Evolutionary conservation across 129 eudicot species (phyloP), one percentile per base, ranked within the genome.

Genomic region (Glebionis coronaria): DNA sequence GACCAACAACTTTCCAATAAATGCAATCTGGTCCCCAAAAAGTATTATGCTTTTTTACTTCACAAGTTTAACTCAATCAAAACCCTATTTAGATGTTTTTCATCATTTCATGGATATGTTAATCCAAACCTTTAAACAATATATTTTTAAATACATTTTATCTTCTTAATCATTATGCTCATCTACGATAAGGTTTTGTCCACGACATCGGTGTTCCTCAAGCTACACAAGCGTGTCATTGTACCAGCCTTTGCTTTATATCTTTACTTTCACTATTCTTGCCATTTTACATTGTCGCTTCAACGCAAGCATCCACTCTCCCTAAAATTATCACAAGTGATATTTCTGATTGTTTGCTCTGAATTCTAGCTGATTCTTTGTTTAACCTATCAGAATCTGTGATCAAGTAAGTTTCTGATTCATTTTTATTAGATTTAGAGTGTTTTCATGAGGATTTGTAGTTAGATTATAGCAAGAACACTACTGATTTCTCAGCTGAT

Each of bases 171-270:
- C 71, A 75, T 53, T 18, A 53, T 74, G 27, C 46, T 66, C 73
- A 25, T 56, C 67, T 5, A 27, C 28, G 78, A 78, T 72, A 53
- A 84, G 69, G 46, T 50, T 57, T 68, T 73, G 78, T 79, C 79
- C 65, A 35, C 42, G 58, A 71, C 83, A 73, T 68, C 25, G 44
- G 38, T 62, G 57, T n/a, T 81, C 42, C 47, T 58, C 29, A 31
- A 12, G 65, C 10, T 18, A 16, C 52, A 19, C 58, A 72, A 68
- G 65, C 74, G 86, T 83, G 95, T 84, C 87, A 28, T 42, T 69
- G 44, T 76, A 13, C 29, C 65, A 31, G 63, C 95, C 95, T 69
- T 60, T 87, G 83, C 86, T 83, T 83, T 77, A 28, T 58, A 59
- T 63, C 65, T 42, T 59, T 59, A 52, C 44, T 74, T 84, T 74